These are phyloP conservation scores for Fraxinus greggii DNA, from an alignment of 305 asterid species.

Conservation along the genomic window DNA sequence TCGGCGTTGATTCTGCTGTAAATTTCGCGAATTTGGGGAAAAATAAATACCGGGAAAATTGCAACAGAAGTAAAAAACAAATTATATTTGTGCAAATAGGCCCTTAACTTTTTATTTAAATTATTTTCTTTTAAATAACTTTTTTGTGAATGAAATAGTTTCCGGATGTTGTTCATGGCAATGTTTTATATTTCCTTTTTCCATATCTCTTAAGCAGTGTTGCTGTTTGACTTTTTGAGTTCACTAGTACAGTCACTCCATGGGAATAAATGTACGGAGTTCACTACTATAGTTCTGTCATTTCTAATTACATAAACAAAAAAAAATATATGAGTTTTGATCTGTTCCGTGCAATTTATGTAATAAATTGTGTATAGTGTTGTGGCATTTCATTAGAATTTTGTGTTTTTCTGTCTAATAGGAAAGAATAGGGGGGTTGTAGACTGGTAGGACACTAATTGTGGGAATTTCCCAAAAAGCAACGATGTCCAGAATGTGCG, in stretches of 20 bases:
- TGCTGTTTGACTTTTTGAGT: background rate
- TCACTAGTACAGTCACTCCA: background rate
- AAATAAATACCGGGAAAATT: background rate
- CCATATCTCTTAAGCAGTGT: background rate
- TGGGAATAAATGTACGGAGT: background rate
- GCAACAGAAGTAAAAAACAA: background rate
- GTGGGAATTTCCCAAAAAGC: background rate
- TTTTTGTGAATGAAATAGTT: too few relatives aligned
- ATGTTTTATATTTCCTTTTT: background rate
- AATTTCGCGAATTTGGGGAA: background rate
- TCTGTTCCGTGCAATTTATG: too few relatives aligned
- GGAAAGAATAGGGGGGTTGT: too few relatives aligned
- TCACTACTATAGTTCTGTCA: background rate
- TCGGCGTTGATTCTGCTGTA: background rate
- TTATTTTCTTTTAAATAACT: too few relatives aligned
- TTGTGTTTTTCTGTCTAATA: too few relatives aligned
- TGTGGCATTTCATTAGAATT: background rate
- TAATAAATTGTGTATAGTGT: background rate
- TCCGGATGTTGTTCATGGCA: background rate
- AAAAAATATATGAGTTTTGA: too few relatives aligned
- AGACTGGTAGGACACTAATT: background rate
- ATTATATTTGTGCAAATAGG: background rate
- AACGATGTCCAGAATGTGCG: background rate
- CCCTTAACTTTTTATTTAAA: background rate
- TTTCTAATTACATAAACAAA: background rate